These are phyloP conservation scores for Heliosperma pusillum DNA, from an alignment of 148 eudicot species.

Conservation along the genomic window DNA sequence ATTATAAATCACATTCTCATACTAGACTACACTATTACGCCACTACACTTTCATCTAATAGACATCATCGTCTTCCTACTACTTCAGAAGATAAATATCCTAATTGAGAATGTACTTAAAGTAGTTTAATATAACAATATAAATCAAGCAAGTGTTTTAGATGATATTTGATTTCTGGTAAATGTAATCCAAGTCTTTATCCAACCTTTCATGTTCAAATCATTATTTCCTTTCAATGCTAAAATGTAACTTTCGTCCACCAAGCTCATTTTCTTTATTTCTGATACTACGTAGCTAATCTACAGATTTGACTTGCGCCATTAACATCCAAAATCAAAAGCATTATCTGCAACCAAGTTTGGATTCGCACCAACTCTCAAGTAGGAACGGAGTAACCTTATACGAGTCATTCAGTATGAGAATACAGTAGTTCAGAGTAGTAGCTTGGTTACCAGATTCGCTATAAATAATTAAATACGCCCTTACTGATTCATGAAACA, in stretches of 20 bases:
- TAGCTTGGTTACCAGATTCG: no score
- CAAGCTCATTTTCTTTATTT: not conserved
- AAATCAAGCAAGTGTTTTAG: no score
- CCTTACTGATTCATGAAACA: no score
- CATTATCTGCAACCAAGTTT: constrained; percentile 1
- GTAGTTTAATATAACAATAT: not conserved
- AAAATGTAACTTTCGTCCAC: not conserved
- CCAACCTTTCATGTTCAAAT: no score
- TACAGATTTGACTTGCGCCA: not conserved
- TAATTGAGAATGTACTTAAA: not conserved
- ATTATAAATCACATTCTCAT: not conserved
- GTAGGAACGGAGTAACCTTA: not conserved
- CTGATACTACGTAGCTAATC: not conserved
- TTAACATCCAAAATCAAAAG: not conserved
- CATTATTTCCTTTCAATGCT: not conserved
- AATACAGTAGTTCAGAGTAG: no score
- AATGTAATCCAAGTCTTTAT: not conserved
- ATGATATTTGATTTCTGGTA: no score
- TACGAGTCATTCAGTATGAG: not conserved
- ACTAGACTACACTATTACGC: not conserved
- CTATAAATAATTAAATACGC: no score
- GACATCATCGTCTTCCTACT: not conserved
- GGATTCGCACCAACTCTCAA: not conserved
- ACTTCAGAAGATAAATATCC: not conserved
- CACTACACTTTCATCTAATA: not conserved